Evolutionary conservation across 2,329 filamentous ascomycete genomes (phyloP), one percentile per base, ranked within the genome.

Genomic region (Ophiostoma sp.): DNA sequence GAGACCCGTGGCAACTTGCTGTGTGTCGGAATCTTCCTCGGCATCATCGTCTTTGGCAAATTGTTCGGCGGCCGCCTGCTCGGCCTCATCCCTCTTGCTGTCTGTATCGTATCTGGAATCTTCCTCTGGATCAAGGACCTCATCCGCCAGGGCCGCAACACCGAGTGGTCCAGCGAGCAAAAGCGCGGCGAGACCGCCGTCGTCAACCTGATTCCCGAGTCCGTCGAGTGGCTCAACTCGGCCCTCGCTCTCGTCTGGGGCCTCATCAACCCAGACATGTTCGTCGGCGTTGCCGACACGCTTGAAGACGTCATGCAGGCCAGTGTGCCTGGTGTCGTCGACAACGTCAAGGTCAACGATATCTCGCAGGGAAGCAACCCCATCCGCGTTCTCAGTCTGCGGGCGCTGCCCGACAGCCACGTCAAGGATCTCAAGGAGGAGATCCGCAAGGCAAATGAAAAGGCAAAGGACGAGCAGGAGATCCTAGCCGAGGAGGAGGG

Each of bases 291-390:
- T 8, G 93, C 93, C n/a, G 95, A 98, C 76, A 97, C 91, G 12
- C 85, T 95, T 5, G 91, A 95, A 78, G 94, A 98, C 76, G 91
- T 98, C 72, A 98, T 98, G 94, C 93, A 96, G 76, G 94, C 93
- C 27, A 97, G 92, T 0, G 90, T 97, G 0, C 95, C 95, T 0
- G 88, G 90, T 1, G 81, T 98, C 52, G 93, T 99, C 72, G 93
- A 98, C 77, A 95, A 97, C 72, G 93, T 99, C 63, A 90, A 94
- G 72, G 92, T 98, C 36, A 93, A 93, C 70, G 93, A 97, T 74
- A 97, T 99, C 74, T 92, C 92, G 65, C 95, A 98, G 78, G 95
- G 95, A 41, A 92, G 84, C 78, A 97, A 97, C 73, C 92, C 95
- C 0, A 82, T 98, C 68, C 88, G 94, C 8, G 91, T 98, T 66